Conservation (phyloP, 257 asterid genomes). For the Capsicum baccatum region DNA sequence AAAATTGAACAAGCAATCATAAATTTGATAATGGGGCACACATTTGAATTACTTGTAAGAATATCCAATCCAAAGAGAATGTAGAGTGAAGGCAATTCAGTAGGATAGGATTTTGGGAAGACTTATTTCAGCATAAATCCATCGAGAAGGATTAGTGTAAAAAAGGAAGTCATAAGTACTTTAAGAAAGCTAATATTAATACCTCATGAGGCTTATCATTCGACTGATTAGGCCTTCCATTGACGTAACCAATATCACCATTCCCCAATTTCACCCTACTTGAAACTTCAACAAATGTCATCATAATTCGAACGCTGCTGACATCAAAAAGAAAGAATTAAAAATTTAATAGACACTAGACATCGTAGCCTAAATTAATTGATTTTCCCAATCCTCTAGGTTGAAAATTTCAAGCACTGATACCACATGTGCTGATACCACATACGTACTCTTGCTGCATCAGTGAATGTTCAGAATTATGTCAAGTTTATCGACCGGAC, state of each 20-base stretch:
- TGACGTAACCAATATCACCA: too few relatives aligned
- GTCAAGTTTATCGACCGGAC: neutral
- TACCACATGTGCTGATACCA: conserved; percentile 75
- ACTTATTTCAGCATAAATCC: neutral
- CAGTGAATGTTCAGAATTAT: conserved; percentile 2
- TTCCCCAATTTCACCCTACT: too few relatives aligned
- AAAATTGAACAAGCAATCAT: neutral
- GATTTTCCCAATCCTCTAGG: conserved; percentile 74
- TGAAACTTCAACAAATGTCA: too few relatives aligned
- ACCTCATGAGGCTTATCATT: conserved; percentile 59
- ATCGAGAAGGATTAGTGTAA: neutral
- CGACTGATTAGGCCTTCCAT: neutral
- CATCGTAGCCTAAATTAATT: conserved; percentile 29
- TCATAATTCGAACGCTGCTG: too few relatives aligned
- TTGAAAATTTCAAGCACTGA: conserved; percentile 93
- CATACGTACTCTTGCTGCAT: conserved; percentile 93
- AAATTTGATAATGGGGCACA: neutral
- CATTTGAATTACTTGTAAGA: neutral
- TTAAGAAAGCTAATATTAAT: conserved; percentile 24
- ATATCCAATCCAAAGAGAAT: conserved; percentile 28
- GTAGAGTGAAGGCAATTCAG: neutral
- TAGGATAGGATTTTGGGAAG: conserved; percentile 1
- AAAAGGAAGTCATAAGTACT: neutral
- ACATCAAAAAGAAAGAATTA: too few relatives aligned
- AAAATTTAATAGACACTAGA: too few relatives aligned